These are phyloP conservation scores for Globisporangium sylvaticum DNA, from an alignment of 352 stramenopile genomes.

Conservation along the genomic window DNA sequence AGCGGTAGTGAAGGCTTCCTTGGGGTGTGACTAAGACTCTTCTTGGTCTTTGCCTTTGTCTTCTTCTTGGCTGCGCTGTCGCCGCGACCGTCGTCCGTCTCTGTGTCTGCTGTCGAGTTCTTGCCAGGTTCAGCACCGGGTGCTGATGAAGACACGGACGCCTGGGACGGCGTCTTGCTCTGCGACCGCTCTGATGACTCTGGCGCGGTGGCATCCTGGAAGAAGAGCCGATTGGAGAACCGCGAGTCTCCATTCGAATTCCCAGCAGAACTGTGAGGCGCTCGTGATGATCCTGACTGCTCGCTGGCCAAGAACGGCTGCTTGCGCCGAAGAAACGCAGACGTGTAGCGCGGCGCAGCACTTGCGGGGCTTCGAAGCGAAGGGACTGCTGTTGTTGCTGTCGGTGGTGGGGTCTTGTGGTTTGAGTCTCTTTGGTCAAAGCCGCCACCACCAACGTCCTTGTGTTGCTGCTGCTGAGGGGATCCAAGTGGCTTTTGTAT, in stretches of 20 bases:
- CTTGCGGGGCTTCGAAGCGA: conserved; percentile 5
- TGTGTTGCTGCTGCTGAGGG: neutral
- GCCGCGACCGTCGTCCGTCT: neutral
- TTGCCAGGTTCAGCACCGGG: neutral
- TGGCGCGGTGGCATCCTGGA: conserved; percentile 6
- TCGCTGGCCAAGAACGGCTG: conserved; percentile 12
- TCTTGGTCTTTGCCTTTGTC: neutral
- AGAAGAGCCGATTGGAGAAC: conserved; percentile 9
- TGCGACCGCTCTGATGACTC: conserved; percentile 2
- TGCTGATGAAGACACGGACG: neutral
- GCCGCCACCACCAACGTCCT: neutral
- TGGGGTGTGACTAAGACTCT: neutral
- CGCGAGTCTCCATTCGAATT: neutral
- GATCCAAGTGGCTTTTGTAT: neutral
- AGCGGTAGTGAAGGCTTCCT: neutral
- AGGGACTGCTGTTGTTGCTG: conserved; percentile 8
- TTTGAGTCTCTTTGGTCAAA: neutral
- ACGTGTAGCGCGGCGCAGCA: conserved; percentile 13
- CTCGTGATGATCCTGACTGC: neutral
- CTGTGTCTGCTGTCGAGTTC: neutral
- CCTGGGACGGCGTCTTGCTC: neutral
- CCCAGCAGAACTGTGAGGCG: neutral
- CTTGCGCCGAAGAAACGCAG: conserved; percentile 16
- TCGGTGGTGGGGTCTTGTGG: conserved; percentile 16
- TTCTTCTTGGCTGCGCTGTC: neutral